Base-by-base conservation (phyloP, 148 eudicot genomes). In the Rhododendron simsii region DNA sequence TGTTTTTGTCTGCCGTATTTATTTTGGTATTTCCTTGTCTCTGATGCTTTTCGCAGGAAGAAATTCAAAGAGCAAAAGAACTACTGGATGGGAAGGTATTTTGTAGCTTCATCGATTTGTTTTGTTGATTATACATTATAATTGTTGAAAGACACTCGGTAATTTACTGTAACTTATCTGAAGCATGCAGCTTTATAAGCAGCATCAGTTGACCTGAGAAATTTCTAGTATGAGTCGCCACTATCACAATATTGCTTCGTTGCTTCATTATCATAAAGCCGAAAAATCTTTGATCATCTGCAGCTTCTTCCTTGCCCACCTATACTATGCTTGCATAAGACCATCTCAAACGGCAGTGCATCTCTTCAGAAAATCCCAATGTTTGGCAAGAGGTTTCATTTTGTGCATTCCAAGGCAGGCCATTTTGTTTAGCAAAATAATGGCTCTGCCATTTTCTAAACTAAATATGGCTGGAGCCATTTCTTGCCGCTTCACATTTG, bases 41-140 rank as follows among this genome's bases (percentile, higher is more conserved):
- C 51, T 81, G 45, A 78, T 91, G 86, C 81, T 85, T 84, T 67
- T 63, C 89, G 89, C 96, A 96, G 99, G 87, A 92, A 87, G 98
- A 95, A 86, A 96, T 96, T 87, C 86, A 81, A 85, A 86, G 83
- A 88, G 94, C 89, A 63, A 92, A 90, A 90, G 89, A 83, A 84
- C 82, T 91, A 88, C 92, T 96, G 87, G 92, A 96, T 87, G 84
- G 88, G 77, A 96, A 96, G 98, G 99, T 96, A 91, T 77, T 78
- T 48, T 4, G 48, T 16, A 28, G 21, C 48, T 35, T 51, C 14
- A 26, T 83, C 28, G 16, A 75, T 33, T 7, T 83, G 5, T 75
- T 33, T 55, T 21, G 48, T 53, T 44, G 4, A 39, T 63, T 13
- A 44, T 16, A 45, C 75, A 26, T 44, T 41, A 1, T 12, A 55